phyloP scores from a whole-genome alignment of 2,329 filamentous ascomycete genomes.

The Colletotrichum sidae region DNA sequence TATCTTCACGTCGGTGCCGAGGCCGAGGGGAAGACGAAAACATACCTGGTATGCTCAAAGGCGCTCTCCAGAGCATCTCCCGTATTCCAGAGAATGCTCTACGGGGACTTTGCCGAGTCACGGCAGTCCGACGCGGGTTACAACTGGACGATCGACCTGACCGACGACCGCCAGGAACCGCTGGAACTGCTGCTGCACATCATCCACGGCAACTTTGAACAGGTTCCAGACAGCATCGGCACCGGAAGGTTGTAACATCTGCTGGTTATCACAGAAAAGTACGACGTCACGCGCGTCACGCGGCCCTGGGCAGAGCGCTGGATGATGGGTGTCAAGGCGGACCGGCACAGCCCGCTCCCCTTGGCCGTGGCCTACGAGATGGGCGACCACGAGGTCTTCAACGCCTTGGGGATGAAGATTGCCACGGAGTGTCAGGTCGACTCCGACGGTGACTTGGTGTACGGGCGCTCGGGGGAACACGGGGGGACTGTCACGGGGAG shows the following conservation, averaged over 20 bases:
- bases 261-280: slow-evolving; percentile 2
- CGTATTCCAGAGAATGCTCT: slow-evolving; percentile 45
- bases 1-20: slow-evolving; percentile 2
- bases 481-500: neutral
- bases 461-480: slow-evolving; percentile 11
- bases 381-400: slow-evolving; percentile 42
- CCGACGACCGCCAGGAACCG: slow-evolving; percentile 44
- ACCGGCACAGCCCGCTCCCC: slow-evolving; percentile 28
- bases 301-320: neutral
- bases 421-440: slow-evolving; percentile 38
- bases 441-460: slow-evolving; percentile 23
- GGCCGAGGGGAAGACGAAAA: neutral
- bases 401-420: slow-evolving; percentile 39
- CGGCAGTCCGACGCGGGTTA: neutral
- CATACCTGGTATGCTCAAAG: slow-evolving; percentile 43
- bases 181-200: slow-evolving; percentile 46
- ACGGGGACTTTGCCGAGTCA: slow-evolving; percentile 43
- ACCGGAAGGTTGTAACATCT: neutral
- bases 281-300: slow-evolving; percentile 1
- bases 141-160: slow-evolving; percentile 44
- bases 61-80: slow-evolving; percentile 42
- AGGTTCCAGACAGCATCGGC: neutral
- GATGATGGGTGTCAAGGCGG: neutral
- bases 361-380: slow-evolving; percentile 49
- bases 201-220: slow-evolving; percentile 40